These are phyloP conservation scores for Macrolepiota dolichaula DNA, from an alignment of 768 basidiomycete species.

Conservation along the genomic window DNA sequence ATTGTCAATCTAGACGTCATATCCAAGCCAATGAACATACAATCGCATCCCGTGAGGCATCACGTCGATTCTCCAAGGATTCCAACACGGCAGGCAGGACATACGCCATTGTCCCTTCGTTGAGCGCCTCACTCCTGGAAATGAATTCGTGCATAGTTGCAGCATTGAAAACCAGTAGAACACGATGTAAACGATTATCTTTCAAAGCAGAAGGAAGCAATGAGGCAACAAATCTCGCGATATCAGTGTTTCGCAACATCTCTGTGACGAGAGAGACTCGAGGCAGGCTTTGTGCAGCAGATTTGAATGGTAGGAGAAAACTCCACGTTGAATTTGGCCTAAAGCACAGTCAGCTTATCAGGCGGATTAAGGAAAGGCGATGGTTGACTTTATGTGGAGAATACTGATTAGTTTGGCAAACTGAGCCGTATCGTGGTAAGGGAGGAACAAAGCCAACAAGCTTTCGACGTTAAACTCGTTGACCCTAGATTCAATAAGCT, in stretches of 20 bases:
- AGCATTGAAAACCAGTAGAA: conserved; percentile 80
- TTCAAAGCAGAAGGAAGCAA: conserved; percentile 62
- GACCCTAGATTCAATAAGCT: conserved; percentile 48
- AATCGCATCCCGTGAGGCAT: conserved; percentile 47
- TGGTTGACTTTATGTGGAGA: conserved; percentile 65
- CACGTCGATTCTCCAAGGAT: conserved; percentile 42
- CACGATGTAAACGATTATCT: conserved; percentile 53
- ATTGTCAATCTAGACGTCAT: background rate
- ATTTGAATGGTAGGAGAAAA: conserved; percentile 73
- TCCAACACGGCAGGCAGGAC: conserved; percentile 62
- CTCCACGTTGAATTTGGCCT: conserved; percentile 64
- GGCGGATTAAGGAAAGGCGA: background rate
- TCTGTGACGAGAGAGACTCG: conserved; percentile 70
- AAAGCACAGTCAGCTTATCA: background rate
- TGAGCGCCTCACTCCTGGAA: conserved; percentile 47
- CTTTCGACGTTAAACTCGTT: conserved; percentile 89
- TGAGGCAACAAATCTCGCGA: conserved; percentile 68
- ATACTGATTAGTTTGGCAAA: conserved; percentile 93
- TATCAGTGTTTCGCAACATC: conserved; percentile 67
- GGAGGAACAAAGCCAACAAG: conserved; percentile 79
- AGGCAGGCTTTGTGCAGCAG: conserved; percentile 71
- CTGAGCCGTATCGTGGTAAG: conserved; percentile 93
- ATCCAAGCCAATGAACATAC: conserved; percentile 32
- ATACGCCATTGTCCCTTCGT: conserved; percentile 65
- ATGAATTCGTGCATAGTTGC: conserved; percentile 80